Base-by-base conservation (phyloP, 768 basidiomycete species). In the Tulasnella sp. region DNA sequence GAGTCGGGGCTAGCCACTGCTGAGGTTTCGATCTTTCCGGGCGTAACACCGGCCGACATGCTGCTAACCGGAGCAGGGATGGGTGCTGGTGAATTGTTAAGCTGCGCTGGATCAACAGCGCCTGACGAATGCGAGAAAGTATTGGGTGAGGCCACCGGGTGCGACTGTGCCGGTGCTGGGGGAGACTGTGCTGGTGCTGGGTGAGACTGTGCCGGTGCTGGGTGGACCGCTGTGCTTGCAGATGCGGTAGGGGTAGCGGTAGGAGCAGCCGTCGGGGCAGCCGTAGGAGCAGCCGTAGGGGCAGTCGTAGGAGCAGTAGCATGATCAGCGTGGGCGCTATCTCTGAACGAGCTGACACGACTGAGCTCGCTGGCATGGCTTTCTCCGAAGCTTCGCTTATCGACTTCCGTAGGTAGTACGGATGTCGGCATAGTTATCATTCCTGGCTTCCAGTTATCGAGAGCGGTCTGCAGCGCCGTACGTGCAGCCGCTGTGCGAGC, bases 331-430 rank as follows among this genome's bases (percentile, higher is more conserved):
- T 62, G 74, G 2, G 87, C 12, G 83, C 0, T 88, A 89, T 16
- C 90, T 87, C 1, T 88, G 87, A 74, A 74, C 12, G 73, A 74
- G 39, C 27, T 34, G 73, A 74, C 73, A 21, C 73, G 73, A 46
- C 73, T 74, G 9, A 74, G 73, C 39, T 74, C 73, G 73, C 73
- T 74, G 73, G 73, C 93, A 82, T 96, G 94, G 52, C 91, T 95
- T 85, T 92, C 93, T 27, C 94, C 94, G 83, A 96, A 96, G 85
- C 92, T 94, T 79, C 89, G 89, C 0, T 92, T 93, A 82, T 95
- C 92, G 24, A 56, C 39, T 21, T 36, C 68, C 2, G 34, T 19
- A 9, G 34, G 39, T 12, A 56, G 39, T 12, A 80, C 73, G 83
- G 74, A 92, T 91, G n/a, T 88, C 85, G 7, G 87, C 82, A 89